Evolutionary conservation across 306 rosid species (phyloP).

Genomic region (Spatholobus suberectus): DNA sequence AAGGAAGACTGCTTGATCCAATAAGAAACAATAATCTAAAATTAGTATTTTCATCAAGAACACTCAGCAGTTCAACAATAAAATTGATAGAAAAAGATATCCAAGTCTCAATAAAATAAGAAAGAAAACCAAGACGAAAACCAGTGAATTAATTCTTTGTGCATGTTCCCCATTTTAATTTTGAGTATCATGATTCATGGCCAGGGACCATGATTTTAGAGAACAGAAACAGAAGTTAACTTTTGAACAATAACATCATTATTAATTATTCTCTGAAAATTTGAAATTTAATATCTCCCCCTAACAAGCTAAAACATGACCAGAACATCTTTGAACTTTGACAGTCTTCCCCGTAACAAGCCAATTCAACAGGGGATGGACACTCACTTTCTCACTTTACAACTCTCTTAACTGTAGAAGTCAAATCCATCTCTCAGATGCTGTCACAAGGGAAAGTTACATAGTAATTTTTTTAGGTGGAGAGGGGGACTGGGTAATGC

Average conservation of each 20-base stretch:
- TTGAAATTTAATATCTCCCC: background rate
- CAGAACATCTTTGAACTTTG: too few species aligned
- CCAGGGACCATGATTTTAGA: background rate
- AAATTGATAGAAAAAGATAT: background rate
- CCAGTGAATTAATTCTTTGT: background rate
- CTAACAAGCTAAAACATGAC: background rate
- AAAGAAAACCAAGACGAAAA: background rate
- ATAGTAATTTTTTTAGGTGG: too few species aligned
- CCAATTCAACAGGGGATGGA: too few species aligned
- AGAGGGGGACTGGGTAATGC: background rate
- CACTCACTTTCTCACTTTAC: too few species aligned
- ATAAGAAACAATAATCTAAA: constrained; percentile 1
- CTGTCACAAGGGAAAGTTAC: background rate
- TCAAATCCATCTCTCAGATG: background rate
- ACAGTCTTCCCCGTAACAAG: too few species aligned
- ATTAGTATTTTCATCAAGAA: background rate
- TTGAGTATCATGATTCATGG: background rate
- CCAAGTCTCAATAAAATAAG: background rate
- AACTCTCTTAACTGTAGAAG: too few species aligned
- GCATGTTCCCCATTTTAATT: background rate
- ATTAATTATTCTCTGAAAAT: background rate
- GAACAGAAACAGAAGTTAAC: background rate
- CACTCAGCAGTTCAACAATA: background rate
- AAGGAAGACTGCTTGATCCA: background rate
- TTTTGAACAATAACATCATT: background rate